A percentile compares a stretch with the other conserved stretches of the same genome.
Evolutionary conservation across 2,329 filamentous ascomycete genomes (phyloP).

Genomic region (Exophiala oligosperma): DNA sequence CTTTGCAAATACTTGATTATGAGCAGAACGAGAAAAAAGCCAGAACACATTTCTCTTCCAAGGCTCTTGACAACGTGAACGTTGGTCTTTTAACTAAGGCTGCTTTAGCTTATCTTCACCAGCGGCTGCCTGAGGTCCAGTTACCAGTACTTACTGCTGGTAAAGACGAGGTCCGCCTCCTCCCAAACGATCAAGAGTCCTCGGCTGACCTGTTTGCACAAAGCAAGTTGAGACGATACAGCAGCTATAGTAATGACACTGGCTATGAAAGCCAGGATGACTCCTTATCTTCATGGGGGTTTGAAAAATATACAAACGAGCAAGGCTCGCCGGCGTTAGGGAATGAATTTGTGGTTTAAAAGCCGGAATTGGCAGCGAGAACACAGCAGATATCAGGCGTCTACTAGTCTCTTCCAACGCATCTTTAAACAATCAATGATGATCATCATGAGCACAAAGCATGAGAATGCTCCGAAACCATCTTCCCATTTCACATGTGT

Average conservation of each 20-base stretch:
- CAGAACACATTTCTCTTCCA: constrained; percentile 37
- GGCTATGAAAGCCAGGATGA: constrained; percentile 39
- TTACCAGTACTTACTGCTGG: constrained; percentile 11
- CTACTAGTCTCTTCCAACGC: neutral
- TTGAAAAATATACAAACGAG: constrained; percentile 5
- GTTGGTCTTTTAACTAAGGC: constrained; percentile 23
- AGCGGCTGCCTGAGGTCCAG: constrained; percentile 16
- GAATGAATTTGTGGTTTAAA: constrained; percentile 7
- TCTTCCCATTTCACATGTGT: too few relatives aligned
- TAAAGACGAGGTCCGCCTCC: constrained; percentile 23
- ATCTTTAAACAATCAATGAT: neutral
- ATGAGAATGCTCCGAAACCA: neutral
- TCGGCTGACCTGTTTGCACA: constrained; percentile 19
- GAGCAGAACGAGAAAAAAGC: constrained; percentile 32
- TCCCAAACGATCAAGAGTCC: constrained; percentile 14
- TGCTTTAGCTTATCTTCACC: constrained; percentile 24
- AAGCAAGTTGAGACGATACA: constrained; percentile 28
- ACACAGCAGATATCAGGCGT: neutral
- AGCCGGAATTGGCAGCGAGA: too few relatives aligned
- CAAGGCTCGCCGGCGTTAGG: neutral
- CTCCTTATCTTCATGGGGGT: constrained; percentile 10
- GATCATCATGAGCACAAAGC: neutral
- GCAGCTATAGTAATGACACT: constrained; percentile 40
- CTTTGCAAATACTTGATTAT: constrained; percentile 52
- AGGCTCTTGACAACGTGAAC: constrained; percentile 32